These are phyloP conservation scores for Pseudoperonospora humuli DNA, from an alignment of 352 stramenopile species.

Conservation along the genomic window DNA sequence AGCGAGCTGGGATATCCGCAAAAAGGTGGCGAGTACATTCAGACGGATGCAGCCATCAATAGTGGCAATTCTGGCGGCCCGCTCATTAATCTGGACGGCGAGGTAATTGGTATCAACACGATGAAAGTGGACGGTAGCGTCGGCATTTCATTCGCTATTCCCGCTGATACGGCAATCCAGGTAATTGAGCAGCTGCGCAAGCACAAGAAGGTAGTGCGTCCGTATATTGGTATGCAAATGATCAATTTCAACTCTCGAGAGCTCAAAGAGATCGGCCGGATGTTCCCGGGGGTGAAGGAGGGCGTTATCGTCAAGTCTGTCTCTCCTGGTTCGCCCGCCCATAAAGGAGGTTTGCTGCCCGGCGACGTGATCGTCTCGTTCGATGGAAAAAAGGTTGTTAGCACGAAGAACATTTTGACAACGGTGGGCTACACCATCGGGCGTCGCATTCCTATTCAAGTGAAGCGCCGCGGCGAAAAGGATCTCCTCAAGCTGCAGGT, in stretches of 20 bases:
- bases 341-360: constrained; percentile 63
- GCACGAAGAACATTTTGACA: constrained; percentile 68
- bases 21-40: constrained; percentile 86
- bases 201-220: constrained; percentile 81
- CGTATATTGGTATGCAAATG: constrained; percentile 91
- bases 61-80: constrained; percentile 88
- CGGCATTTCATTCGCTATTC: constrained; percentile 91
- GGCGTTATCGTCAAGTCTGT: constrained; percentile 84
- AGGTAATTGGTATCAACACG: constrained; percentile 93
- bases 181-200: constrained; percentile 87
- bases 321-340: constrained; percentile 59
- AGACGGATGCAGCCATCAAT: constrained; percentile 93
- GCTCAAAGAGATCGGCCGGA: constrained; percentile 49
- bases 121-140: constrained; percentile 89
- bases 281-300: constrained; percentile 71
- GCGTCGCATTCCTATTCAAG: constrained; percentile 52
- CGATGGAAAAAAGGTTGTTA: constrained; percentile 57
- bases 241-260: constrained; percentile 75
- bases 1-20: constrained; percentile 82
- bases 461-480: constrained; percentile 55
- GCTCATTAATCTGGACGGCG: constrained; percentile 89
- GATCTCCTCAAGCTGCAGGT: constrained; percentile 38
- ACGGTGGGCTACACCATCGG: constrained; percentile 67
- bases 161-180: constrained; percentile 84
- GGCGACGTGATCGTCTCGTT: constrained; percentile 76